Evolutionary conservation across 768 basidiomycete species (phyloP).

Genomic region (Pleurotus platypus): DNA sequence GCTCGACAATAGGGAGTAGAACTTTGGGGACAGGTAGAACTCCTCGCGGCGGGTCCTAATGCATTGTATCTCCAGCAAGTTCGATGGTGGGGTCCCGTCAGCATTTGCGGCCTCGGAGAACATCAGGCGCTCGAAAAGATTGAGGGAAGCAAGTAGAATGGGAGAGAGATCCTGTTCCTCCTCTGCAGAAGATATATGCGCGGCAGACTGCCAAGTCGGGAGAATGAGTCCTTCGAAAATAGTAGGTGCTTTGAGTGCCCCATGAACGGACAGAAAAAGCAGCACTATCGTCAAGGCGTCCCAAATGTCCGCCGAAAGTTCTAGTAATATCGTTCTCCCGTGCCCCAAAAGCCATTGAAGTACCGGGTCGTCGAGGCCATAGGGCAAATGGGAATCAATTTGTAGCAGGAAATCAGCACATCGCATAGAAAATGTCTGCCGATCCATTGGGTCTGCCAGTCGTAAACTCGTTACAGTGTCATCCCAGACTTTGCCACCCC

Average conservation of each 20-base stretch:
- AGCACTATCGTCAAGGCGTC: conserved; percentile 59
- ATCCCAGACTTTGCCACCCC: conserved; percentile 86
- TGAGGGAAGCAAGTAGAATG: conserved; percentile 61
- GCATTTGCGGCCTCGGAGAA: conserved; percentile 45
- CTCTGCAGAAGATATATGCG: conserved; percentile 30
- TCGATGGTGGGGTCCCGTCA: conserved; percentile 33
- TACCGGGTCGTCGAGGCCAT: conserved; percentile 68
- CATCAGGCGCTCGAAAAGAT: conserved; percentile 57
- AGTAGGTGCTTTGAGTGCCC: conserved; percentile 69
- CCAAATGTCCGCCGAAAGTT: conserved; percentile 63
- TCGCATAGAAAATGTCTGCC: conserved; percentile 52
- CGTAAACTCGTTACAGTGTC: conserved; percentile 74
- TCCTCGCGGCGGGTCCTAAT: conserved; percentile 66
- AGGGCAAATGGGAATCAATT: conserved; percentile 73
- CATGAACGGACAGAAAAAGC: conserved; percentile 60
- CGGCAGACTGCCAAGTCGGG: conserved; percentile 68
- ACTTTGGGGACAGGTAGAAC: conserved; percentile 65
- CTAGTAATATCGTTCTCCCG: conserved; percentile 60
- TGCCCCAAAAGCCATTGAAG: conserved; percentile 69
- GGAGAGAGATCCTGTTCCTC: conserved; percentile 40
- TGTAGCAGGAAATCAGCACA: conserved; percentile 72
- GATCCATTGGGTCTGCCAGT: conserved; percentile 37
- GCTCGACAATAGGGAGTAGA: conserved; percentile 54
- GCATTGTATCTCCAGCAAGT: conserved; percentile 65
- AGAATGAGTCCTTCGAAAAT: conserved; percentile 74